Base-by-base conservation (phyloP, 306 rosid genomes). In the Leucaena leucocephala region DNA sequence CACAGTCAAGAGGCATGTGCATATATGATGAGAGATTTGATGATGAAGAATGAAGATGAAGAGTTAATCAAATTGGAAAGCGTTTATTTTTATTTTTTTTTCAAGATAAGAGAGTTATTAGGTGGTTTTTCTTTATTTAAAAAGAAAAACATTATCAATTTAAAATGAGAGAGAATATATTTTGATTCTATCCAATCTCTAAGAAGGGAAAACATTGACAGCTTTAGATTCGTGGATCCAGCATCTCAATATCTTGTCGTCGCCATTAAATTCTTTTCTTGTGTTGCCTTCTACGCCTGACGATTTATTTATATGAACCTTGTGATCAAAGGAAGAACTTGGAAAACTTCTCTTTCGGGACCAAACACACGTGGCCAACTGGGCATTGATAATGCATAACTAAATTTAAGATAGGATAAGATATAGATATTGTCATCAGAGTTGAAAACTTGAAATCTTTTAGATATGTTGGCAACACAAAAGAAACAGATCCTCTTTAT, bases 191-290 rank as follows among this genome's bases (percentile, higher is more conserved):
- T 3, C 3, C 2, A 4, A 4, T 36, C 39, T 36, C 3, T 36
- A 36, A 36, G 39, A 36, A 36, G 39, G 39, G 39, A 36, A 36
- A 36, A 36, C 3, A 2, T 1, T 36, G 2, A 36, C 2, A 16
- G 39, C 66, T 11, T 59, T 27, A 33, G 40, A 61, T 61, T 61
- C 33, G 16, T 8, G 4, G 14, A 33, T 8, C 19, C 36, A 52
- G 44, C 61, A 34, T 44, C 55, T 40, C 27, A 6, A 33, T 68
- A 54, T 58, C 44, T 49, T 72, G 21, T 44, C 39, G 1, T 46
- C 50, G 40, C 66, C 66, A 61, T 61, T 10, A 27, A 61, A 61
- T 61, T 79, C 66, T 80, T 64, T 66, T 80, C 78, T 54, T 66
- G 19, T 33, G 40, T 64, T 65, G 33, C 17, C 42, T 64, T 40